Conservation (phyloP, 1,139 yeast genomes). For the Blastobotrys malaysiensis region DNA sequence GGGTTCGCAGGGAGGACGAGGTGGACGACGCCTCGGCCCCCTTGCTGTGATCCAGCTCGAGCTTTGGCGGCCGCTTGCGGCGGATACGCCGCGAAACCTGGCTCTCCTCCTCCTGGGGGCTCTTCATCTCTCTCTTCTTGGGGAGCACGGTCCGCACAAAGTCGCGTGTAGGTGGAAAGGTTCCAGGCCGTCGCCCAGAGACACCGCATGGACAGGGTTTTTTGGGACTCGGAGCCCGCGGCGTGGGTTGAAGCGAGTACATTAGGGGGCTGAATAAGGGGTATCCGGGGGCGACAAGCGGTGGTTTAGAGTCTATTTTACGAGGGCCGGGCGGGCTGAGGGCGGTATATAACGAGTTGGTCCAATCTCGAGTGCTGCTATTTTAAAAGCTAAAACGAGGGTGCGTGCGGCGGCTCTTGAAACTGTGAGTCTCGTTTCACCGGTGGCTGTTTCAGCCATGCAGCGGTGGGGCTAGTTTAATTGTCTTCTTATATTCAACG, state of each 20-base stretch:
- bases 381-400: not conserved
- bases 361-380: not conserved
- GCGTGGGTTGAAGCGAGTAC: not conserved
- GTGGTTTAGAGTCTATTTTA: not conserved
- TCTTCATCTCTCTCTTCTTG: not conserved
- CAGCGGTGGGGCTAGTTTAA: too few relatives aligned
- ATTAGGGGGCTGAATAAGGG: too few relatives aligned
- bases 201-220: not conserved
- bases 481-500: too few relatives aligned
- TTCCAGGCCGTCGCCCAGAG: not conserved
- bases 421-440: not conserved
- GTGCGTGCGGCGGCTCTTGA: not conserved
- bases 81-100: not conserved
- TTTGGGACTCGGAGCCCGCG: not conserved
- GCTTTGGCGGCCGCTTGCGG: slow-evolving; percentile 20
- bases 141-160: not conserved
- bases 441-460: not conserved
- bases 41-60: slow-evolving; percentile 15
- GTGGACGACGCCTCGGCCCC: slow-evolving; percentile 6
- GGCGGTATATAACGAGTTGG: not conserved
- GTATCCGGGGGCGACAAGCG: not conserved
- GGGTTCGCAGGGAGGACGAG: slow-evolving; percentile 22
- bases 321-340: too few relatives aligned
- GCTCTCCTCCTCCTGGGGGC: not conserved
- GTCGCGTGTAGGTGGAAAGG: not conserved